Evolutionary conservation across 768 basidiomycete genomes (phyloP).

Genomic region (Mycena indigotica): DNA sequence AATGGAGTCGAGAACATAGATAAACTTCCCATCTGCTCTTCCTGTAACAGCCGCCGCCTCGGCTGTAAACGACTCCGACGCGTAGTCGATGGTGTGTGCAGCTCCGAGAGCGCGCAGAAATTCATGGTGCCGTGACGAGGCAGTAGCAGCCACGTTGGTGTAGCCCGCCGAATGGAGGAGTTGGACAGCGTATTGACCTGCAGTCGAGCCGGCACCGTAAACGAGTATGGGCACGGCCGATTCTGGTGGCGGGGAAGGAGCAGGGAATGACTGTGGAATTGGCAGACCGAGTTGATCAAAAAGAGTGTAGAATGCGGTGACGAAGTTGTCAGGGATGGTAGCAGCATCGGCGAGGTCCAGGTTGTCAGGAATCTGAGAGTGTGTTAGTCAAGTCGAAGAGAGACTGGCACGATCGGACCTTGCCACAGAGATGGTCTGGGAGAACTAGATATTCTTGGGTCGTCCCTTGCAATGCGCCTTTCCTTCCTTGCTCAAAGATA

Average conservation of each 20-base stretch:
- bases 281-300: slow-evolving; percentile 39
- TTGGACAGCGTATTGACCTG: slow-evolving; percentile 37
- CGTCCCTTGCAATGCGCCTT: slow-evolving; percentile 24
- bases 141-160: slow-evolving; percentile 40
- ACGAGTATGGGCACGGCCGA: slow-evolving; percentile 39
- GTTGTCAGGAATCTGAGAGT: slow-evolving; percentile 41
- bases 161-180: slow-evolving; percentile 42
- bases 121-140: slow-evolving; percentile 35
- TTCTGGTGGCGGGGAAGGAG: slow-evolving; percentile 27
- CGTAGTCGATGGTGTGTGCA: slow-evolving; percentile 39
- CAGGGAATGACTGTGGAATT: slow-evolving; percentile 34
- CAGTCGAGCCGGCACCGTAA: slow-evolving; percentile 44
- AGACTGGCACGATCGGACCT: slow-evolving; percentile 30
- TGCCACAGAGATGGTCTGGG: slow-evolving; percentile 33
- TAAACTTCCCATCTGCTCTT: slow-evolving; percentile 21
- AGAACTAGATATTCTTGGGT: slow-evolving; percentile 17
- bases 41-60: slow-evolving; percentile 32
- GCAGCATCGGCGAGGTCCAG: slow-evolving; percentile 41
- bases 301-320: slow-evolving; percentile 42
- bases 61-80: slow-evolving; percentile 28
- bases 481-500: slow-evolving; percentile 14
- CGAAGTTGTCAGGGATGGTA: slow-evolving; percentile 45
- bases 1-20: slow-evolving; percentile 34
- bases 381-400: neutral
- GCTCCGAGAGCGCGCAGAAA: slow-evolving; percentile 39